Conservation (phyloP, 768 basidiomycete genomes). For the Mycena olivaceomarginata region DNA sequence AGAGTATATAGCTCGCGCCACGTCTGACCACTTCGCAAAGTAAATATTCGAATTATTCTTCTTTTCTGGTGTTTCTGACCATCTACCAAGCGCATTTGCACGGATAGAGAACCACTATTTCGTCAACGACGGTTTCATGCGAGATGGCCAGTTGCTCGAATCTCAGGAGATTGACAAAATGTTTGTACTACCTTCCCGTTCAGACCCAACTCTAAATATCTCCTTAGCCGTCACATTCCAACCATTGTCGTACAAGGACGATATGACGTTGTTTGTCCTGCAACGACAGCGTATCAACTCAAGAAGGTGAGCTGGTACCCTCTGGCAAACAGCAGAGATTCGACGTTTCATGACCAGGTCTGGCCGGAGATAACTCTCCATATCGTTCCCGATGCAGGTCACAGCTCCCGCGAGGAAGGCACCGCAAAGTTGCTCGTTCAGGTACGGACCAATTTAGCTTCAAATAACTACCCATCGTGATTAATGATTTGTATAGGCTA, state of each 20-base stretch:
- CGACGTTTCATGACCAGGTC: slow-evolving; percentile 55
- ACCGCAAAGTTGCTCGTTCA: slow-evolving; percentile 83
- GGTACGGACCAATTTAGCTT: slow-evolving; percentile 59
- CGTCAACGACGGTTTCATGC: slow-evolving; percentile 90
- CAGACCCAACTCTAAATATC: neutral
- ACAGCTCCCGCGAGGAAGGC: slow-evolving; percentile 86
- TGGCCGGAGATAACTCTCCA: slow-evolving; percentile 88
- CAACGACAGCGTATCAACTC: slow-evolving; percentile 87
- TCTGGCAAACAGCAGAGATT: neutral
- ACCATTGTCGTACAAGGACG: slow-evolving; percentile 89
- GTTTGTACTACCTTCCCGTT: slow-evolving; percentile 56
- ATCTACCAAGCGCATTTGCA: slow-evolving; percentile 82
- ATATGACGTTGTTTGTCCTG: slow-evolving; percentile 93
- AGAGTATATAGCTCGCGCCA: slow-evolving; percentile 79
- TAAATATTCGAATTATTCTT: slow-evolving; percentile 54
- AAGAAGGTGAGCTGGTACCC: slow-evolving; percentile 71
- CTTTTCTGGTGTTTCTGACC: slow-evolving; percentile 1
- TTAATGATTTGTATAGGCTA: slow-evolving; percentile 55
- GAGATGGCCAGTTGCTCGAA: slow-evolving; percentile 91
- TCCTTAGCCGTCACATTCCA: slow-evolving; percentile 88
- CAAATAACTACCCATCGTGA: neutral
- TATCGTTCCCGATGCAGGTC: slow-evolving; percentile 91
- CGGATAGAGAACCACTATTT: slow-evolving; percentile 96
- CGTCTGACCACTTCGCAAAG: slow-evolving; percentile 86
- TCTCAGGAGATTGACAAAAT: slow-evolving; percentile 92